Evolutionary conservation across 495 filamentous ascomycete species (phyloP), one percentile per base, ranked within the genome.

Genomic region (Xanthoparmelia taractica): DNA sequence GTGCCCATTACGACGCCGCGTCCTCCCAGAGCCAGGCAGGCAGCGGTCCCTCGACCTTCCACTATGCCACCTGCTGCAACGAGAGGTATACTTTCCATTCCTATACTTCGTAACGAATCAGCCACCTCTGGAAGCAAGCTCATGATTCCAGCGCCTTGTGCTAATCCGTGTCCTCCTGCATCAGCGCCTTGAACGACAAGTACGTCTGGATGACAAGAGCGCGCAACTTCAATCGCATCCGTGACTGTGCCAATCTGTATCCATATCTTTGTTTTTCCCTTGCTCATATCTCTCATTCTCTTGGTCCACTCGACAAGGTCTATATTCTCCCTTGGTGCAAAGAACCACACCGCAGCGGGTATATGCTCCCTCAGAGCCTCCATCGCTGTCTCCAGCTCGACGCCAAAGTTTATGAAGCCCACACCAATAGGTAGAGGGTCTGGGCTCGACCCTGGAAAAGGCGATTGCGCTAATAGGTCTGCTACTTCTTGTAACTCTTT

Each of bases 131-230:
- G 82, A 4, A 87, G 58, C 15, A 87, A 68, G 17, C 75, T 70
- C 18, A 85, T 60, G 17, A 90, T 67, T 5, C 85, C 80, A 0
- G 85, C 85, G 1, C 80, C 80, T 0, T 67, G 63, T 2, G 67
- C 77, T 37, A 83, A 77, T n/a, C 88, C 86, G 72, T 92, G 89
- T 0, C 89, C 89, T 8, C 89, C 88, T 0, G 89, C 86, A 69
- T 92, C 89, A 13, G 73, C 68, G 4, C 89, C 88, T 68, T 92
- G 87, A 13, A 87, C 76, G 11, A 91, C 86, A 1, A 92, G 65
- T 10, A 85, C 85, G 68, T 90, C 86, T 1, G 85, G 85, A 10
- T 54, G 36, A 20, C 73, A 69, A 7, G 61, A 63, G 27, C 68
- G 67, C 8, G 70, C 75, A 2, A 77, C 77, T 18, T 76, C 74